Evolutionary conservation across 2,329 filamentous ascomycete species (phyloP).

Genomic region (Arthrinium phaeospermum): DNA sequence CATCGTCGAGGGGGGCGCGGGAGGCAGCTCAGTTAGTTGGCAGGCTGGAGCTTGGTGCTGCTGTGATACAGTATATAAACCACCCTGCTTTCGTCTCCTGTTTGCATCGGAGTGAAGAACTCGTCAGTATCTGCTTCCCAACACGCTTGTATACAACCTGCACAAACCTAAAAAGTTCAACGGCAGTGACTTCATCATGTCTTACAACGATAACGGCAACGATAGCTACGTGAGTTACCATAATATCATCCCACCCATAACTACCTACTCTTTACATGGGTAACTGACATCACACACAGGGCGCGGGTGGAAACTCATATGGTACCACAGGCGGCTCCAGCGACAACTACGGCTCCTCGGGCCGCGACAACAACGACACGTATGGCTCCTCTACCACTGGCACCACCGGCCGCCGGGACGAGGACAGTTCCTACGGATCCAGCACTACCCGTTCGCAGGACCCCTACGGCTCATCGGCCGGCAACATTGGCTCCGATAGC

Average conservation of each 20-base stretch:
- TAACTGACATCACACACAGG: background rate
- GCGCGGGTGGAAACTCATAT: slow-evolving; percentile 15
- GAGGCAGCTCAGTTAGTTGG: background rate
- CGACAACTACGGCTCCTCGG: slow-evolving; percentile 23
- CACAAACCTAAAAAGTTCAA: background rate
- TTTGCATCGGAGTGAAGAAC: too few relatives aligned
- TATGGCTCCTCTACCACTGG: slow-evolving; percentile 27
- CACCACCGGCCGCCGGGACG: slow-evolving; percentile 14
- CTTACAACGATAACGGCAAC: slow-evolving; percentile 50
- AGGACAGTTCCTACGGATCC: slow-evolving; percentile 26
- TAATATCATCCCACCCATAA: background rate
- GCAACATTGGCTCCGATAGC: slow-evolving; percentile 20
- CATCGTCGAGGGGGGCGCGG: background rate
- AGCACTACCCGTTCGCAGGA: slow-evolving; percentile 22
- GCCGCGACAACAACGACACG: slow-evolving; percentile 26
- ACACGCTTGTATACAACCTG: background rate
- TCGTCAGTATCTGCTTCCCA: background rate
- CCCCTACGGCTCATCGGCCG: slow-evolving; percentile 30
- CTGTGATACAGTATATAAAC: background rate
- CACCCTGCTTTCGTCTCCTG: background rate
- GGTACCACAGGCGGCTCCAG: slow-evolving; percentile 23
- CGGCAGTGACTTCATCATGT: slow-evolving; percentile 39
- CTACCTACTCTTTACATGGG: background rate
- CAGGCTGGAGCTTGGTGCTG: background rate
- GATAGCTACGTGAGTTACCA: slow-evolving; percentile 20